phyloP scores from a whole-genome alignment of 2,329 filamentous ascomycete species.

The Rhynchosporium agropyri region DNA sequence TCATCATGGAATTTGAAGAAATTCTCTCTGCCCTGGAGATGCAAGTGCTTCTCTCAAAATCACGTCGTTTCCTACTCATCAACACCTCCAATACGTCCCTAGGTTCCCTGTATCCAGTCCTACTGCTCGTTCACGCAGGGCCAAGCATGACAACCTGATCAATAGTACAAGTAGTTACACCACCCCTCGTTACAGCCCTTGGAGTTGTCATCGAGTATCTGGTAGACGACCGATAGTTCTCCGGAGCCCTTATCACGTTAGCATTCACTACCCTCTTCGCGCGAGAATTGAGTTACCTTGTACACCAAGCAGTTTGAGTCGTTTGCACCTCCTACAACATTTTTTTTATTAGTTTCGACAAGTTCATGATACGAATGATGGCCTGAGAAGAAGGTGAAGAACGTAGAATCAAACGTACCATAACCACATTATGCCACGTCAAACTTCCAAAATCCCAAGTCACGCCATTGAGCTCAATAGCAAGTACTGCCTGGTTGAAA shows the following conservation, averaged over 20 bases:
- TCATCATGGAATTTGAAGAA: no score
- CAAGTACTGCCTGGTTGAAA: conserved; percentile 46
- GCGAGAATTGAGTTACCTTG: conserved; percentile 27
- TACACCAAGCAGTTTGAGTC: conserved; percentile 32
- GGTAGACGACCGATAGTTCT: conserved; percentile 46
- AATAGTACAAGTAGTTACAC: conserved; percentile 35
- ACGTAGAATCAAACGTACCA: conserved; percentile 12
- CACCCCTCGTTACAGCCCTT: conserved; percentile 42
- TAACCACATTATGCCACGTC: conserved; percentile 36
- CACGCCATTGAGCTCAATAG: conserved; percentile 46
- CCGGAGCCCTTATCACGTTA: conserved; percentile 34
- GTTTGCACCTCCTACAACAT: conserved; percentile 33
- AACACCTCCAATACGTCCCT: no score
- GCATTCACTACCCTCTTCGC: not conserved
- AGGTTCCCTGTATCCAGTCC: not conserved
- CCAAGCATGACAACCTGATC: conserved; percentile 24
- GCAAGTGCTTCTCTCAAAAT: no score
- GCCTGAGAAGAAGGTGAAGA: no score
- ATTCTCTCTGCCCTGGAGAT: no score
- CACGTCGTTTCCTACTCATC: no score
- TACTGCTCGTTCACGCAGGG: conserved; percentile 11
- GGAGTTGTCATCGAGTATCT: conserved; percentile 44
- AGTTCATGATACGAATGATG: no score
- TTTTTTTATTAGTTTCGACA: not conserved
- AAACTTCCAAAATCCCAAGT: conserved; percentile 47